Evolutionary conservation across 257 asterid species (phyloP).

Genomic region (Galeopsis tetrahit): DNA sequence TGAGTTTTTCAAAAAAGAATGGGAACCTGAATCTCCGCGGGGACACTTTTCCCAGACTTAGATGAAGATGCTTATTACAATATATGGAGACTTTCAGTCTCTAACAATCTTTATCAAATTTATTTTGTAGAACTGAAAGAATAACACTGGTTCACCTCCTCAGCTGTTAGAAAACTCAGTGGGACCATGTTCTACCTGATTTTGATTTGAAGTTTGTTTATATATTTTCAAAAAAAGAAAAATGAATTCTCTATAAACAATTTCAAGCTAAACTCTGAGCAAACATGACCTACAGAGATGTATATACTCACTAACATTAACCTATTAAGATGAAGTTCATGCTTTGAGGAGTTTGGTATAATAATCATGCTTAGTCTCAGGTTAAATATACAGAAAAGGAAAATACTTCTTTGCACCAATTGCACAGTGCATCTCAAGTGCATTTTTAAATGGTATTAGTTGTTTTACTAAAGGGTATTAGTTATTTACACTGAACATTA

Average conservation of each 20-base stretch:
- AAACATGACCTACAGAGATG: neutral
- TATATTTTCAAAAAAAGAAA: neutral
- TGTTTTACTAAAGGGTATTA: too few species aligned
- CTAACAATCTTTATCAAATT: neutral
- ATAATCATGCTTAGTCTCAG: neutral
- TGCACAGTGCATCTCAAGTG: too few species aligned
- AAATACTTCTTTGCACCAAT: too few species aligned
- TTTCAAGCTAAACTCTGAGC: neutral
- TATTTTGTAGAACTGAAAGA: neutral
- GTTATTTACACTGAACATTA: too few species aligned
- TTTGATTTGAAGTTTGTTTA: neutral
- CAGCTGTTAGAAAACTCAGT: neutral
- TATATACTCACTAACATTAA: neutral
- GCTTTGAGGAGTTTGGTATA: slow-evolving; percentile 8
- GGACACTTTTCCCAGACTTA: too few species aligned
- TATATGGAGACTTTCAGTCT: neutral
- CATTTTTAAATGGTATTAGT: too few species aligned
- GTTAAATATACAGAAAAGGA: too few species aligned
- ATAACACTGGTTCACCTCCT: neutral
- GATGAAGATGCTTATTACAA: neutral
- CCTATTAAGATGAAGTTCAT: slow-evolving; percentile 16
- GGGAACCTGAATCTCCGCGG: neutral
- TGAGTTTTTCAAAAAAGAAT: neutral
- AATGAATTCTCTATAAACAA: slow-evolving; percentile 1
- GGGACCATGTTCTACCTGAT: slow-evolving; percentile 3